These are phyloP conservation scores for Ganoderma resinaceum DNA, from an alignment of 1,284 basidiomycete species.

Conservation along the genomic window DNA sequence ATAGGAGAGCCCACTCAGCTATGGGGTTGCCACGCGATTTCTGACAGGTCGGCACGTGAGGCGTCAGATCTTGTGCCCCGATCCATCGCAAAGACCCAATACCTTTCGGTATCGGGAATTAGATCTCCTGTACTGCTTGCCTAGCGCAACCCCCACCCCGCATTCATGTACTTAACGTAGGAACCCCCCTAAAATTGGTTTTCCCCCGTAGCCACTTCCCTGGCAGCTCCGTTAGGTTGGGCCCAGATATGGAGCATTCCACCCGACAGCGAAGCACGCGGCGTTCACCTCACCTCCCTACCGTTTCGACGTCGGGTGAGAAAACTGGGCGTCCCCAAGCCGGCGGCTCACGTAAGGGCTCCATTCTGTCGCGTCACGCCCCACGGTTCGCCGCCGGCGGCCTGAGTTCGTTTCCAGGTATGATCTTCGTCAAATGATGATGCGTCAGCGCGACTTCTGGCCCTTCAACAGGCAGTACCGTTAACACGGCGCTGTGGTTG, in stretches of 20 bases:
- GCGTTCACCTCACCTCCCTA: slow-evolving; percentile 11
- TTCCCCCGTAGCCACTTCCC: background rate
- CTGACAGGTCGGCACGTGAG: no score
- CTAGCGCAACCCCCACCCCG: no score
- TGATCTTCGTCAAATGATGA: background rate
- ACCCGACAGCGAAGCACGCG: slow-evolving; percentile 3
- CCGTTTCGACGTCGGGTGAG: slow-evolving; percentile 6
- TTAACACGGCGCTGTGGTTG: background rate
- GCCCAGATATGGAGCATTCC: background rate
- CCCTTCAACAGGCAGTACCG: background rate
- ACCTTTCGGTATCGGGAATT: no score
- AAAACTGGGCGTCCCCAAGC: background rate
- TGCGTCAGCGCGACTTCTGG: background rate
- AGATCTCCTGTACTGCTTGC: no score
- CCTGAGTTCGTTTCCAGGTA: background rate
- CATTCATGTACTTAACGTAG: background rate
- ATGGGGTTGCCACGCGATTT: no score
- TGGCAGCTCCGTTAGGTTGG: background rate
- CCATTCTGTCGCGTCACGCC: background rate
- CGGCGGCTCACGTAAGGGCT: background rate
- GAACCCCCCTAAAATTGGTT: background rate
- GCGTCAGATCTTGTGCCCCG: no score
- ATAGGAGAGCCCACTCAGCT: no score
- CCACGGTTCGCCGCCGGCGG: background rate
- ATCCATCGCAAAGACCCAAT: no score